Evolutionary conservation across 306 rosid genomes (phyloP).

Genomic region (Abrus precatorius): DNA sequence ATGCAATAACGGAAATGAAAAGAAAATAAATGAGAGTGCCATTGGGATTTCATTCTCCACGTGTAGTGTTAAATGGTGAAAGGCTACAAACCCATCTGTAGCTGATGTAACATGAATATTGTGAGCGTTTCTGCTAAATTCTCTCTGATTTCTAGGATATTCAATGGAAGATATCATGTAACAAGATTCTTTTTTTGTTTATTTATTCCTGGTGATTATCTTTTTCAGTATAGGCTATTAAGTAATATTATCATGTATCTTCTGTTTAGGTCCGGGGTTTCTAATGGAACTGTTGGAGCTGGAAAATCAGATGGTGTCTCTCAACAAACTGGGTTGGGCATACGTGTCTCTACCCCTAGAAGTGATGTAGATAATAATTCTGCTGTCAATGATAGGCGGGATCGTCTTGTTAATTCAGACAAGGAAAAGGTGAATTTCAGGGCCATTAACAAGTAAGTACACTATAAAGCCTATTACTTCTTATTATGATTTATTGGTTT

Average conservation of each 20-base stretch:
- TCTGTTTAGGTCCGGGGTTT: conserved; percentile 65
- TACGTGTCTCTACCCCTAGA: conserved; percentile 76
- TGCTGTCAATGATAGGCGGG: conserved; percentile 71
- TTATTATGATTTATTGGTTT: conserved; percentile 41
- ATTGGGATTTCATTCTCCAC: conserved; percentile 1
- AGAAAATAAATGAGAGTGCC: conserved; percentile 27
- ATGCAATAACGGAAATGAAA: background rate
- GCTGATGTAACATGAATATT: background rate
- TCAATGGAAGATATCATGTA: conserved; percentile 33
- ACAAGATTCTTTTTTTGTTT: background rate
- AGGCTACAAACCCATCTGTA: conserved; percentile 30
- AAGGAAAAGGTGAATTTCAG: conserved; percentile 83
- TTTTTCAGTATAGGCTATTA: conserved; percentile 40
- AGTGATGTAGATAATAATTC: conserved; percentile 71
- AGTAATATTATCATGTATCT: conserved; percentile 42
- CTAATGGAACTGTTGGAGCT: conserved; percentile 74
- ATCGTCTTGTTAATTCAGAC: conserved; percentile 73
- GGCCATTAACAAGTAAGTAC: conserved; percentile 75
- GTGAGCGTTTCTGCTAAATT: conserved; percentile 29
- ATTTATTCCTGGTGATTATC: conserved; percentile 36
- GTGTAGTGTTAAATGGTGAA: conserved; percentile 23
- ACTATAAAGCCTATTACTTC: conserved; percentile 19
- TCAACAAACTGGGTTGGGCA: conserved; percentile 72
- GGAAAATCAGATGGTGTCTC: conserved; percentile 77
- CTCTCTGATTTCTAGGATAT: conserved; percentile 41